Evolutionary conservation across 108 stramenopile species (phyloP).

Genomic region (Skeletonema menzelii): DNA sequence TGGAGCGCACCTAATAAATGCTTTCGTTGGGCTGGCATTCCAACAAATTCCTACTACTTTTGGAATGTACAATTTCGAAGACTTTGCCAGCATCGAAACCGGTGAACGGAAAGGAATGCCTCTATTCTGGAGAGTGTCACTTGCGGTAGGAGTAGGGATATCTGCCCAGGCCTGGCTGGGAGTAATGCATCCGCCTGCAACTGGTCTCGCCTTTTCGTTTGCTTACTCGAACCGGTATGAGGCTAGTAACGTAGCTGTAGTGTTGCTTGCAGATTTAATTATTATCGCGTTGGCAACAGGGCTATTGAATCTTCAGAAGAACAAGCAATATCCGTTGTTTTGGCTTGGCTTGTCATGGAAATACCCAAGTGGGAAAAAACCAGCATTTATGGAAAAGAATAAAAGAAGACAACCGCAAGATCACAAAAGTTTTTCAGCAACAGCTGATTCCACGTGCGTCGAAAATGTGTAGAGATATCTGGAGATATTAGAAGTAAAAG

Average conservation of each 20-base stretch:
- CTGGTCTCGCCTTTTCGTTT: constrained; percentile 5
- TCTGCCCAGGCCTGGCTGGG: constrained; percentile 11
- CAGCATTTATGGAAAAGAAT: neutral
- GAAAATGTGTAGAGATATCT: neutral
- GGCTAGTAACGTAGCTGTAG: neutral
- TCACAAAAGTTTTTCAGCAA: neutral
- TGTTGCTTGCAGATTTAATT: constrained; percentile 4
- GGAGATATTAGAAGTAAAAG: too few species aligned
- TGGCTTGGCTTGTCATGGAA: constrained; percentile 17
- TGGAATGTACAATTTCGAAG: neutral
- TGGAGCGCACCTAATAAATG: constrained; percentile 11
- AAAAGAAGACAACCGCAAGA: neutral
- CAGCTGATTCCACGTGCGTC: neutral
- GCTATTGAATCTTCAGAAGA: constrained; percentile 6
- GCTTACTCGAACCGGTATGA: neutral
- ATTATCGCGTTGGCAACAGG: neutral
- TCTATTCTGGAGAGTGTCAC: constrained; percentile 5
- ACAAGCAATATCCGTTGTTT: constrained; percentile 18
- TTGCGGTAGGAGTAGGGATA: constrained; percentile 10
- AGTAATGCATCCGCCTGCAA: constrained; percentile 23
- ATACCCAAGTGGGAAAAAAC: neutral
- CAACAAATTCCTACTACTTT: constrained; percentile 3
- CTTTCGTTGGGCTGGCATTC: constrained; percentile 11
- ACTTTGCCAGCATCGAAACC: neutral
- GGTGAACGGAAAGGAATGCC: constrained; percentile 3